Evolutionary conservation across 106 monocot genomes (phyloP).

Genomic region (Vanilla planifolia): DNA sequence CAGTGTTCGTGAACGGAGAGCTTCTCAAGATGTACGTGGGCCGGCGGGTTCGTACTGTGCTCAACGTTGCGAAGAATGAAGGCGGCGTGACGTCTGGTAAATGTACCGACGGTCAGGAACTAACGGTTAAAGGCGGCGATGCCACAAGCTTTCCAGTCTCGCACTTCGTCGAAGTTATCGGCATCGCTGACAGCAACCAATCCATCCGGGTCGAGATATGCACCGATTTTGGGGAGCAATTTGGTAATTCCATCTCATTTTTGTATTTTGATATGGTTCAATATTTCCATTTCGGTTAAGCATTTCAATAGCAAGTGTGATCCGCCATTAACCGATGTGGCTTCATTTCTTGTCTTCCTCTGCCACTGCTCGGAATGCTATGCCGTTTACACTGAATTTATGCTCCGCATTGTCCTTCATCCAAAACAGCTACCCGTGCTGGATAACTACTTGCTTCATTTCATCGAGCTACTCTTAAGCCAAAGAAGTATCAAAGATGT

Average conservation of each 20-base stretch:
- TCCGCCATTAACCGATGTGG: no score
- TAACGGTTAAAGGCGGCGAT: conserved; percentile 44
- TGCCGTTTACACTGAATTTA: no score
- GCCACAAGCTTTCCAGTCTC: conserved; percentile 38
- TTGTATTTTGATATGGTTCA: not conserved
- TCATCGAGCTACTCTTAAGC: no score
- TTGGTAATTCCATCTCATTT: no score
- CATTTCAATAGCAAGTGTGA: no score
- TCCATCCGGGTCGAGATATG: conserved; percentile 89
- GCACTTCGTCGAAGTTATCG: conserved; percentile 83
- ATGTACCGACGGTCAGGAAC: conserved; percentile 64
- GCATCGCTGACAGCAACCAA: conserved; percentile 76
- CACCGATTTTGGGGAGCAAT: conserved; percentile 69
- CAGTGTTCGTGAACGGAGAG: conserved; percentile 77
- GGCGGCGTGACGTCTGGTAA: conserved; percentile 51
- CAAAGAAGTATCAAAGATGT: no score
- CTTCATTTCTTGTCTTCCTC: no score
- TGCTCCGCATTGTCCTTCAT: no score
- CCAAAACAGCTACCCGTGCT: no score
- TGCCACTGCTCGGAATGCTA: no score
- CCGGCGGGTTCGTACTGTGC: conserved; percentile 63
- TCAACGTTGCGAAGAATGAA: conserved; percentile 62
- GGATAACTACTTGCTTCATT: no score
- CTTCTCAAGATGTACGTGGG: conserved; percentile 61
- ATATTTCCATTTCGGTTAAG: no score